Percentiles rank a stretch among this genome's conserved stretches.
Evolutionary conservation across 2,329 filamentous ascomycete genomes (phyloP).

Genomic region (Fonsecaea erecta): DNA sequence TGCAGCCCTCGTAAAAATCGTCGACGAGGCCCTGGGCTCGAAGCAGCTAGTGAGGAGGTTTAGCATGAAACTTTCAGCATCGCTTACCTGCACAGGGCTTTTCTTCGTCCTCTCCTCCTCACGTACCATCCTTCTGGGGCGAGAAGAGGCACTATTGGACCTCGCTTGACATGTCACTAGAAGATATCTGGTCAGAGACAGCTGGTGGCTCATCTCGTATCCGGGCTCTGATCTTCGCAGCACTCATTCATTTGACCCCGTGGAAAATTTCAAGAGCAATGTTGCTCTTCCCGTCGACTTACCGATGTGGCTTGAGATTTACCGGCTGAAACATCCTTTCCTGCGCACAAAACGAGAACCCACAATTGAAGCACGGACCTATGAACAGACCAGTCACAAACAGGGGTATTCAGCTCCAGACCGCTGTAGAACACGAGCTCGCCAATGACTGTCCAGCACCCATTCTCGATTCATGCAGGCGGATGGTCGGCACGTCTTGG

Average conservation of each 20-base stretch:
- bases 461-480: background rate
- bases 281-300: background rate
- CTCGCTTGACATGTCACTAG: background rate
- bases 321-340: background rate
- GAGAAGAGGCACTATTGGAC: background rate
- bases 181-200: background rate
- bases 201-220: background rate
- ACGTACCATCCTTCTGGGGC: background rate
- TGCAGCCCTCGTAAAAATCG: background rate
- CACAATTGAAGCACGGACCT: background rate
- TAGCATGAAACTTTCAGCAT: background rate
- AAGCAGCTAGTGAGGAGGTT: background rate
- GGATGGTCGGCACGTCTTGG: background rate
- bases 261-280: background rate
- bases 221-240: background rate
- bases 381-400: background rate
- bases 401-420: constrained; percentile 9
- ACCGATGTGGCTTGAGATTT: constrained; percentile 2
- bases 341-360: background rate
- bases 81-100: background rate
- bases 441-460: background rate
- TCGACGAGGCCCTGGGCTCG: background rate
- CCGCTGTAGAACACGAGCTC: constrained; percentile 1
- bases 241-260: background rate
- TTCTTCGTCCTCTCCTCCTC: background rate